A percentile compares a stretch with the other conserved stretches of the same genome.
phyloP scores from a whole-genome alignment of 257 asterid species.

The Nicotiana attenuata region DNA sequence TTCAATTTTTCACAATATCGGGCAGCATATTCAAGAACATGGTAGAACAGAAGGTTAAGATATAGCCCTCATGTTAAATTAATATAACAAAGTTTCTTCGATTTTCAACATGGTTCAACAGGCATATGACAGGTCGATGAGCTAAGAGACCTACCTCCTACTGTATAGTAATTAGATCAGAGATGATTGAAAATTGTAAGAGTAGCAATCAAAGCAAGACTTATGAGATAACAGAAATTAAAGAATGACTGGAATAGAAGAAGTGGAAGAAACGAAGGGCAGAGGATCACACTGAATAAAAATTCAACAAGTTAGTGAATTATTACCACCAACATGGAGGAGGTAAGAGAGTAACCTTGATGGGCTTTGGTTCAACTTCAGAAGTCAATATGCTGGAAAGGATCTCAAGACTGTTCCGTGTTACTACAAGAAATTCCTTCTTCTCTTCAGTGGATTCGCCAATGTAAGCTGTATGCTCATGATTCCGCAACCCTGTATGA shows the following conservation, averaged over 20 bases:
- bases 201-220: neutral
- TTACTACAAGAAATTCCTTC: slow-evolving; percentile 58
- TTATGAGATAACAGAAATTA: neutral
- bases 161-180: neutral
- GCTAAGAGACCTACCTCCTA: neutral
- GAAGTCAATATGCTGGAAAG: slow-evolving; percentile 79
- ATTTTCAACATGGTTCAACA: neutral
- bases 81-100: neutral
- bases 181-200: neutral
- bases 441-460: slow-evolving; percentile 60
- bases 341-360: slow-evolving; percentile 42
- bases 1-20: neutral
- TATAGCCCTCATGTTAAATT: neutral
- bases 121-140: neutral
- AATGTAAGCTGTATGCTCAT: slow-evolving; percentile 32
- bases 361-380: slow-evolving; percentile 54
- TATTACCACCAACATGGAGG: slow-evolving; percentile 2
- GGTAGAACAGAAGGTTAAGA: neutral
- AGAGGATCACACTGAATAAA: neutral
- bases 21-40: neutral
- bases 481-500: slow-evolving; percentile 29
- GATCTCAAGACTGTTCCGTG: slow-evolving; percentile 76
- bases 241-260: neutral
- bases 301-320: neutral
- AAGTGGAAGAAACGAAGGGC: neutral